Evolutionary conservation across 148 eudicot genomes (phyloP).

Genomic region (Diospyros kaki): DNA sequence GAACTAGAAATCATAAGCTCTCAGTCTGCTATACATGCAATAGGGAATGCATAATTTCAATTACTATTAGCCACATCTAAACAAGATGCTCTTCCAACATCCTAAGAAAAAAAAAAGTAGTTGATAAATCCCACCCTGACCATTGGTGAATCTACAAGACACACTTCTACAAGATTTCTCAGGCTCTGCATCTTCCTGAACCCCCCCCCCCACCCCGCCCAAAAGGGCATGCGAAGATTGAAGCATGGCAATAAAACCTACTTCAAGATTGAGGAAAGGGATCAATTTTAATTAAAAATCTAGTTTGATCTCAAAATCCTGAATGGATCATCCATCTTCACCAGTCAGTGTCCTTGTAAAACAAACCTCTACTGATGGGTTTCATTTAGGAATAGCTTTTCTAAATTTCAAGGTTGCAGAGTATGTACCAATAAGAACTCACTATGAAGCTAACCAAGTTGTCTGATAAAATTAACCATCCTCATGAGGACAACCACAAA

Average conservation of each 20-base stretch:
- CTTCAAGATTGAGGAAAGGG: background rate
- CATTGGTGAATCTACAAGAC: too few relatives aligned
- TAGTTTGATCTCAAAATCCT: background rate
- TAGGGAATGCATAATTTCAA: background rate
- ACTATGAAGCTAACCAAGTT: background rate
- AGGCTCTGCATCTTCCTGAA: too few relatives aligned
- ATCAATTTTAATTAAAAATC: constrained; percentile 1
- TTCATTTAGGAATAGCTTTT: background rate
- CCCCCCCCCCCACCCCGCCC: background rate
- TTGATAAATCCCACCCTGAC: background rate
- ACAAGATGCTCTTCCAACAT: background rate
- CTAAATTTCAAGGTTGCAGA: too few relatives aligned
- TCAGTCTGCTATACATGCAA: background rate
- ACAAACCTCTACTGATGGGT: too few relatives aligned
- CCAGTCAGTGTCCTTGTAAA: background rate
- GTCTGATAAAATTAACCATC: background rate
- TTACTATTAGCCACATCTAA: background rate
- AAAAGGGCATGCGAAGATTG: background rate
- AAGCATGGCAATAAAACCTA: background rate
- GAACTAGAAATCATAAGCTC: background rate
- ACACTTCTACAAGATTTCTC: too few relatives aligned
- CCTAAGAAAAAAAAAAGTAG: background rate
- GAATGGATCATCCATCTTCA: background rate
- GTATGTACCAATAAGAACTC: background rate
- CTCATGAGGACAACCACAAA: background rate